Evolutionary conservation across 78 protist genomes (phyloP).

Genomic region (Corallochytrium limacisporum): DNA sequence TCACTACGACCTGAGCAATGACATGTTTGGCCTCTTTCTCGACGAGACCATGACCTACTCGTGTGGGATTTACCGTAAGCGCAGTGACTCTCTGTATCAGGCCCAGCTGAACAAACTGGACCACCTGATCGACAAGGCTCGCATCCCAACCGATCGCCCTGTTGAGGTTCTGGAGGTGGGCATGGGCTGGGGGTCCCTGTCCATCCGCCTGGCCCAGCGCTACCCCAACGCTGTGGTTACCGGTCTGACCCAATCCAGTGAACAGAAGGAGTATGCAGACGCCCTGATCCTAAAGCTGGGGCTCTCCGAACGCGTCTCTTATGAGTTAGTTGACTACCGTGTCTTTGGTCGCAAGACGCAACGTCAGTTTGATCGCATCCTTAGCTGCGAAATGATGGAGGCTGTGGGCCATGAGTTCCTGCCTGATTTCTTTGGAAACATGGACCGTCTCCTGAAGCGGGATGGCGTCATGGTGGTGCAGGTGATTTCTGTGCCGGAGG

Average conservation of each 20-base stretch:
- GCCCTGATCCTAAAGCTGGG: not conserved
- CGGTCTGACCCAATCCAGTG: slow-evolving; percentile 14
- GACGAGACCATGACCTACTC: slow-evolving; percentile 46
- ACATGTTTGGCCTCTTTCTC: slow-evolving; percentile 32
- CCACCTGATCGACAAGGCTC: not conserved
- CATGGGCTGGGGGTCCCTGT: slow-evolving; percentile 35
- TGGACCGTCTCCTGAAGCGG: slow-evolving; percentile 16
- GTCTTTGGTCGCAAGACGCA: not conserved
- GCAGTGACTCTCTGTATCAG: not conserved
- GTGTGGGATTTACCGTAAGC: slow-evolving; percentile 9
- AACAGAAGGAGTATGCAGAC: too few species aligned
- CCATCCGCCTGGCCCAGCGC: slow-evolving; percentile 24
- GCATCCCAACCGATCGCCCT: not conserved
- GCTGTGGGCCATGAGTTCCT: slow-evolving; percentile 35
- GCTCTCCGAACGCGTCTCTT: not conserved
- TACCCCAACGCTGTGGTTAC: slow-evolving; percentile 25
- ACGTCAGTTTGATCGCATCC: slow-evolving; percentile 22
- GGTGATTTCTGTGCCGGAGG: slow-evolving; percentile 24
- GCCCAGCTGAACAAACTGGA: not conserved
- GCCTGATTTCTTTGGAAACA: slow-evolving; percentile 1
- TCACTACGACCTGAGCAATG: slow-evolving; percentile 42
- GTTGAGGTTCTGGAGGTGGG: slow-evolving; percentile 24
- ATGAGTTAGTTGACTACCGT: not conserved
- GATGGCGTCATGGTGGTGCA: slow-evolving; percentile 27
- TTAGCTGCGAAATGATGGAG: slow-evolving; percentile 36